Base-by-base conservation (phyloP, 2,329 filamentous ascomycete genomes). In the Rhynchosporium secalis region DNA sequence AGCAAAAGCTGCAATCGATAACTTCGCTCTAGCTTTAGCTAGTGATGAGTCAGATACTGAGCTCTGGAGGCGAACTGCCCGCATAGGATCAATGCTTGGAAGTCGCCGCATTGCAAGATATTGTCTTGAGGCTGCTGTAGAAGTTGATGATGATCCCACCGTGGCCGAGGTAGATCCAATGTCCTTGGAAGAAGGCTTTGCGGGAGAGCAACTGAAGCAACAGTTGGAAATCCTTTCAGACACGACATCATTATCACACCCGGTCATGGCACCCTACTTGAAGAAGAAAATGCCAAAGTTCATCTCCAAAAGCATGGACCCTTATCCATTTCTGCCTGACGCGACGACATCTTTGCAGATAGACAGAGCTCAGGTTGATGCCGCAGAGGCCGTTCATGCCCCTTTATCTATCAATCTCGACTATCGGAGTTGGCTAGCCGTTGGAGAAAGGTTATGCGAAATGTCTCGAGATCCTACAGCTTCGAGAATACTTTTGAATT, bases 41-140 rank as follows among this genome's bases (percentile, higher is more conserved):
- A 83, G 85, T 57, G 86, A 89, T 64, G 86, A 86, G 1, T 87
- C 86, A 0, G 86, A 89, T 69, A 85, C 86, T 1, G 86, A 89
- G 69, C 76, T 88, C 7, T 89, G 86, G 86, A 79, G 86, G 64
- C 80, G 81, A 56, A 78, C 81, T 2, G 83, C 84, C 0, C 81
- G 86, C 3, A 80, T 88, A 49, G 84, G 81, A 3, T 79, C 81
- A 0, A 83, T 85, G 51, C 73, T 88, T 48, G 81, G 80, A 49
- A 87, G 86, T 65, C 72, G 77, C 0, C 79, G 85, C 12, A 78
- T 87, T 31, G 83, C 80, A 66, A 77, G 86, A 41, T 89, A 84
- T 70, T 88, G 86, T 62, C 75, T 89, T 2, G 86, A 89, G 70
- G 84, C 86, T 38, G 86, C 86, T 5, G 83, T 89, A 38, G 86